Conservation (phyloP, 495 filamentous ascomycete species). For the Aspergillus conjunctus region DNA sequence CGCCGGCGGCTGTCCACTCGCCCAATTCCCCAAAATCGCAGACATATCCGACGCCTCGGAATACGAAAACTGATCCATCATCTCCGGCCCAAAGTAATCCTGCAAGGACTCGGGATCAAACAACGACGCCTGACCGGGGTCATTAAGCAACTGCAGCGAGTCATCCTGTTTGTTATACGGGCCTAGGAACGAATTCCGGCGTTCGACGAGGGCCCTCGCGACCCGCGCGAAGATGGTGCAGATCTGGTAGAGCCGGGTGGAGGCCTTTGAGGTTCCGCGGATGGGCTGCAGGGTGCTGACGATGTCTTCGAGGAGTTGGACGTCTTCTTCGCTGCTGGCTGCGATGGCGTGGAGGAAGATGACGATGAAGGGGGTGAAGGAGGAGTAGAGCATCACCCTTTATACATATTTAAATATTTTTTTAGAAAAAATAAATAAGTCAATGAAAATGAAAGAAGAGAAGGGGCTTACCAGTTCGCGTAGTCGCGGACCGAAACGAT, state of each 20-base stretch:
- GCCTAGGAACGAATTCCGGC: constrained; percentile 5
- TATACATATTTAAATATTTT: background rate
- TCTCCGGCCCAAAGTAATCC: constrained; percentile 13
- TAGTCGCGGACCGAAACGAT: constrained; percentile 25
- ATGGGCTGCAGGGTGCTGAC: constrained; percentile 21
- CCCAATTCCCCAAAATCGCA: constrained; percentile 10
- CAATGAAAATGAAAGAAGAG: background rate
- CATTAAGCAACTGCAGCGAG: constrained; percentile 11
- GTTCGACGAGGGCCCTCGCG: constrained; percentile 18
- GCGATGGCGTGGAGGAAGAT: constrained; percentile 33
- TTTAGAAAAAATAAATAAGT: background rate
- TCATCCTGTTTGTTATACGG: constrained; percentile 15
- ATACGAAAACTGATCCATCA: constrained; percentile 3
- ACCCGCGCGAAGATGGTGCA: constrained; percentile 23
- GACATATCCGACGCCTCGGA: constrained; percentile 12
- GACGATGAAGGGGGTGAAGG: constrained; percentile 31
- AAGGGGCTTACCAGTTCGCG: constrained; percentile 27
- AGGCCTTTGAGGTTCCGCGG: constrained; percentile 18
- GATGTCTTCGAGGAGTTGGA: constrained; percentile 25
- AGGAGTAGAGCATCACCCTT: constrained; percentile 28
- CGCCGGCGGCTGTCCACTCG: constrained; percentile 4
- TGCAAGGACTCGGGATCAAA: constrained; percentile 7
- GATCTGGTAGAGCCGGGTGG: constrained; percentile 24
- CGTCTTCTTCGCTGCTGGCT: constrained; percentile 20
- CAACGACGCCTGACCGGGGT: constrained; percentile 1